These are phyloP conservation scores for Pythium rhizo-oryzae DNA, from an alignment of 352 stramenopile genomes.

Conservation along the genomic window DNA sequence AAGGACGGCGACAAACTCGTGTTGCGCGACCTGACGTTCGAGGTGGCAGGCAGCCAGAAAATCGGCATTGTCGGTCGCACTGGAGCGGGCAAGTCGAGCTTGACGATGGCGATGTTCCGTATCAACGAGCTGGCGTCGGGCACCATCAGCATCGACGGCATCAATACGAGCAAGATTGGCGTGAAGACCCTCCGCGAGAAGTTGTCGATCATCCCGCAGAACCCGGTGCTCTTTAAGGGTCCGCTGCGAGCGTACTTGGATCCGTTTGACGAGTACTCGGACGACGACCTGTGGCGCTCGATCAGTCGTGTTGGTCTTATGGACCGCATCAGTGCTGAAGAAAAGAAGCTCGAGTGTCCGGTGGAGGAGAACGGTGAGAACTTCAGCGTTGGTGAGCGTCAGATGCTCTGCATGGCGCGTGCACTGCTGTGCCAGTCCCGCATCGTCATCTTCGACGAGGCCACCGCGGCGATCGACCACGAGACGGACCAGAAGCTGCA, in stretches of 20 bases:
- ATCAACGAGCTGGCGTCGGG: conserved; percentile 89
- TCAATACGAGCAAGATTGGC: conserved; percentile 35
- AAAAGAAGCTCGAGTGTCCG: conserved; percentile 12
- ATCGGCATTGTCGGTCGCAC: conserved; percentile 92
- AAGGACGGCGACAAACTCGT: conserved; percentile 43
- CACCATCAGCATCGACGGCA: conserved; percentile 42
- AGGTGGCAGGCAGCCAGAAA: conserved; percentile 44
- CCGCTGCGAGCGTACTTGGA: conserved; percentile 84
- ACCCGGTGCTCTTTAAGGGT: conserved; percentile 92
- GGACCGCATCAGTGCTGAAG: conserved; percentile 21
- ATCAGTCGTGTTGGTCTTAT: conserved; percentile 66
- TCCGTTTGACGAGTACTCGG: conserved; percentile 71
- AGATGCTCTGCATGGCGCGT: conserved; percentile 92
- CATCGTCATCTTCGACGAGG: conserved; percentile 96
- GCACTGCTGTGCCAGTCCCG: conserved; percentile 79
- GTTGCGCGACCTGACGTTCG: conserved; percentile 46
- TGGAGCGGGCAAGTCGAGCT: conserved; percentile 82
- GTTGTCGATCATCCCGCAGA: conserved; percentile 59
- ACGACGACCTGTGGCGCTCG: conserved; percentile 69
- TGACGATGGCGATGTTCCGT: conserved; percentile 93
- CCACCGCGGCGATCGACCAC: conserved; percentile 63
- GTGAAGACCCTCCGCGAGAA: conserved; percentile 24
- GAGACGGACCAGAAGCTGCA: conserved; percentile 67
- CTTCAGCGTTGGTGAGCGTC: conserved; percentile 90
- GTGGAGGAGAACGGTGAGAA: conserved; percentile 88